Evolutionary conservation across 2,329 filamentous ascomycete species (phyloP).

Genomic region (Aspergillus melleus): DNA sequence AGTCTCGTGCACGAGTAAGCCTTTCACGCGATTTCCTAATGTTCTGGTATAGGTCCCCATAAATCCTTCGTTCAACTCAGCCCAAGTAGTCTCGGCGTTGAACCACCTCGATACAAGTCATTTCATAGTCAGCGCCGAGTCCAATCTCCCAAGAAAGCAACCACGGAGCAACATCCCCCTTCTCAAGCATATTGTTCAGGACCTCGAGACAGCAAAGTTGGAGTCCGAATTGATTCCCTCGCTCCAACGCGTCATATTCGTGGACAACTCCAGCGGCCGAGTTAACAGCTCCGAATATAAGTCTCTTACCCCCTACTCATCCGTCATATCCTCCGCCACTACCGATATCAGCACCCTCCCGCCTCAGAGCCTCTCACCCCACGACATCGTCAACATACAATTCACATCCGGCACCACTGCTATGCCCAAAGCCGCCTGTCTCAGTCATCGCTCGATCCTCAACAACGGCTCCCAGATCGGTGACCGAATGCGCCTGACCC

Average conservation of each 20-base stretch:
- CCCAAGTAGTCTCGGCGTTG: conserved; percentile 76
- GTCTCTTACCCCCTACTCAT: conserved; percentile 50
- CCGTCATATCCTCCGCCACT: conserved; percentile 45
- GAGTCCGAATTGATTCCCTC: conserved; percentile 65
- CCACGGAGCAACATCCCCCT: conserved; percentile 62
- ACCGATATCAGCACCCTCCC: conserved; percentile 44
- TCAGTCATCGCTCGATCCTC: conserved; percentile 80
- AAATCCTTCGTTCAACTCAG: conserved; percentile 82
- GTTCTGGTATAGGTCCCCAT: conserved; percentile 67
- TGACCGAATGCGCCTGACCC: conserved; percentile 75
- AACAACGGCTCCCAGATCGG: conserved; percentile 91
- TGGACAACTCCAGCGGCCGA: conserved; percentile 71
- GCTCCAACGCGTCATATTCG: conserved; percentile 68
- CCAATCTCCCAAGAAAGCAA: conserved; percentile 70
- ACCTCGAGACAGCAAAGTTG: conserved; percentile 46
- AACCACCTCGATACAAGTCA: conserved; percentile 71
- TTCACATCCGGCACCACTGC: conserved; percentile 97
- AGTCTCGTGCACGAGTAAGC: conserved; percentile 13
- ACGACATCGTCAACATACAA: conserved; percentile 89
- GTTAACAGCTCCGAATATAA: conserved; percentile 47
- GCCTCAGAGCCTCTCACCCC: conserved; percentile 51
- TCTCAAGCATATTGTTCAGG: conserved; percentile 54
- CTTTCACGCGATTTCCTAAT: conserved; percentile 1
- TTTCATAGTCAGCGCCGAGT: conserved; percentile 82
- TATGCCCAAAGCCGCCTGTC: conserved; percentile 84